Conservation (phyloP, 192 early-diverging fungal species). For the Pilaira anomala region DNA sequence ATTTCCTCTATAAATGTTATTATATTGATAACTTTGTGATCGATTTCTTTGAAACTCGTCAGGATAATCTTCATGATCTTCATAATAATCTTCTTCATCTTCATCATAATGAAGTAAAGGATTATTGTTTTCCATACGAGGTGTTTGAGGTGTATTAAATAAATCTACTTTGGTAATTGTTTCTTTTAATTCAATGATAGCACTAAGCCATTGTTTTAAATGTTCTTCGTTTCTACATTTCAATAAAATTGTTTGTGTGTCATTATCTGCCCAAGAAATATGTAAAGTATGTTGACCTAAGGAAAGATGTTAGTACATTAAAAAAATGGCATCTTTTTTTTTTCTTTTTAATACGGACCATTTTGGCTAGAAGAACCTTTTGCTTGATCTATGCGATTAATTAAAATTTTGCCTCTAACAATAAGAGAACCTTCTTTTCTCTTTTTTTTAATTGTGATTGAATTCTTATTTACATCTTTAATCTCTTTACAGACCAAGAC, state of each 20-base stretch:
- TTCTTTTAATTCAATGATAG: background rate
- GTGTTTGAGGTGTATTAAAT: slow-evolving; percentile 11
- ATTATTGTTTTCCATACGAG: slow-evolving; percentile 27
- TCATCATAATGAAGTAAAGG: slow-evolving; percentile 36
- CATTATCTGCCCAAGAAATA: slow-evolving; percentile 83
- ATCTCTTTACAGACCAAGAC: slow-evolving; percentile 95
- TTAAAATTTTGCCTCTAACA: slow-evolving; percentile 11
- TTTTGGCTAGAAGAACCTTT: slow-evolving; percentile 5
- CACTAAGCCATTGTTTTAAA: slow-evolving; percentile 72
- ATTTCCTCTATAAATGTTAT: slow-evolving; percentile 1
- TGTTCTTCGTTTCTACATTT: slow-evolving; percentile 91
- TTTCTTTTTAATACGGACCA: background rate
- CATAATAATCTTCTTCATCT: slow-evolving; percentile 42
- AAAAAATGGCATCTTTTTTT: background rate
- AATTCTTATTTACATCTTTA: slow-evolving; percentile 35
- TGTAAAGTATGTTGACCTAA: slow-evolving; percentile 52
- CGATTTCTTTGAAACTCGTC: background rate
- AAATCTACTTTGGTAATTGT: background rate
- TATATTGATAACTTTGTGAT: slow-evolving; percentile 11
- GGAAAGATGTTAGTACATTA: background rate
- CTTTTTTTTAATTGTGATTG: slow-evolving; percentile 52
- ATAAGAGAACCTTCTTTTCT: slow-evolving; percentile 47
- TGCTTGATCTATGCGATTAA: slow-evolving; percentile 9
- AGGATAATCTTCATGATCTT: slow-evolving; percentile 40
- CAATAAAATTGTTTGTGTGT: slow-evolving; percentile 85